A percentile compares a stretch with the other conserved stretches of the same genome.
Conservation (phyloP, 2,329 filamentous ascomycete species). For the Periconia sp. region DNA sequence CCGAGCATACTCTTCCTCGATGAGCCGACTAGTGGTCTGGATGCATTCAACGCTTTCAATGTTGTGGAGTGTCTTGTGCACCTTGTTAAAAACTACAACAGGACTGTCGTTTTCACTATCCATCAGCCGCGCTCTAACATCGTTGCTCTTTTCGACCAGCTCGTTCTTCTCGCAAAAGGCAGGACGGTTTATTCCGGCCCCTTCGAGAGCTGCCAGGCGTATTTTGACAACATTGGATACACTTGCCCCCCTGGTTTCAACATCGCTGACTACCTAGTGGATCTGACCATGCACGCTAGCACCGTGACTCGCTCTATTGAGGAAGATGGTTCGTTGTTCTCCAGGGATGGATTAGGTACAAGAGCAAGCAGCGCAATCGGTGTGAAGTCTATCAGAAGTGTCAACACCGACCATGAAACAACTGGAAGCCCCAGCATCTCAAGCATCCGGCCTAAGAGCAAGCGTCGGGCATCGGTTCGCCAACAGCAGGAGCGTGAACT, state of each 20-base stretch:
- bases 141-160: constrained; percentile 90
- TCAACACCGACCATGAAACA: constrained; percentile 66
- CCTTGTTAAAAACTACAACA: constrained; percentile 91
- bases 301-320: constrained; percentile 57
- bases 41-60: constrained; percentile 97
- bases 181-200: constrained; percentile 92
- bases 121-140: constrained; percentile 98
- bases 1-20: constrained; percentile 97
- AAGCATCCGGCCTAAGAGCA: constrained; percentile 65
- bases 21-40: constrained; percentile 92
- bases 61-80: constrained; percentile 95
- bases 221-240: constrained; percentile 92
- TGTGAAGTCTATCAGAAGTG: constrained; percentile 86
- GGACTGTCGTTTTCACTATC: constrained; percentile 97
- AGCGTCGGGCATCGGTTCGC: constrained; percentile 78
- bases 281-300: constrained; percentile 94
- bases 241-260: constrained; percentile 96
- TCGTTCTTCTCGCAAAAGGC: constrained; percentile 88
- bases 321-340: constrained; percentile 60
- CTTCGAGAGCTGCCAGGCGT: constrained; percentile 83
- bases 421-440: constrained; percentile 63
- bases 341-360: constrained; percentile 66
- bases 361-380: constrained; percentile 84
- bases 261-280: constrained; percentile 96
- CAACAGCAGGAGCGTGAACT: constrained; percentile 86